Percentiles rank a stretch among this genome's conserved stretches.
Evolutionary conservation across 2,329 filamentous ascomycete species (phyloP).

Genomic region (Monilinia fructicola): DNA sequence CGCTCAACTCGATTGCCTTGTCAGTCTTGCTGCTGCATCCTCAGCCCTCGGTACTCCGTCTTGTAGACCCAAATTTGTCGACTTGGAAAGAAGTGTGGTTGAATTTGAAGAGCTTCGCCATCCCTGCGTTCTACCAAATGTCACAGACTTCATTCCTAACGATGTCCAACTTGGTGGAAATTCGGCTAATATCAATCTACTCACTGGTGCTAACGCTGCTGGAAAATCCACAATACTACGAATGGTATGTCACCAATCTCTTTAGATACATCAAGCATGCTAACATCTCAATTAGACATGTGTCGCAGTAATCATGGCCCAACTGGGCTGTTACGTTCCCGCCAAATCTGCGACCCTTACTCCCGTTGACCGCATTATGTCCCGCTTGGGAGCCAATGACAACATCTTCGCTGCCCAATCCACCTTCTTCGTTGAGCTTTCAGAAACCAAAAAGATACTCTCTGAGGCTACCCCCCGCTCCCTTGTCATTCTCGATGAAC

Average conservation of each 20-base stretch:
- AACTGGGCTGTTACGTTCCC: constrained; percentile 91
- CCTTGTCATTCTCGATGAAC: constrained; percentile 93
- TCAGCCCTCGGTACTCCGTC: constrained; percentile 79
- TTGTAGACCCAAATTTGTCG: constrained; percentile 84
- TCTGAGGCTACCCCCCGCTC: constrained; percentile 91
- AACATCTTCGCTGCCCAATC: constrained; percentile 98
- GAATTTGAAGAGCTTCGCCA: constrained; percentile 91
- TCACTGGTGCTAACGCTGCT: constrained; percentile 95
- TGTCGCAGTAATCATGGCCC: constrained; percentile 94
- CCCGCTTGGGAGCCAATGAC: constrained; percentile 92
- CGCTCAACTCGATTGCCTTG: constrained; percentile 89
- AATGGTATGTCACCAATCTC: constrained; percentile 62
- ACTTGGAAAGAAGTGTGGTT: constrained; percentile 80
- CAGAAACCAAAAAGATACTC: constrained; percentile 97
- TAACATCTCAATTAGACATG: constrained; percentile 63
- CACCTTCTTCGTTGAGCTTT: constrained; percentile 96
- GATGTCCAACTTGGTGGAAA: constrained; percentile 83
- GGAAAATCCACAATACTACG: constrained; percentile 95
- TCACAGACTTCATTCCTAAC: constrained; percentile 95
- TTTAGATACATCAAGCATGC: constrained; percentile 14
- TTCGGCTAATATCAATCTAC: constrained; percentile 77
- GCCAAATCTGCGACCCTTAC: constrained; percentile 80
- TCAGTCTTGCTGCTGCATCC: constrained; percentile 89
- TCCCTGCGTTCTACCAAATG: constrained; percentile 87
- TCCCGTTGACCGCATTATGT: constrained; percentile 97